A percentile compares a stretch with the other conserved stretches of the same genome.
phyloP scores from a whole-genome alignment of 2,329 filamentous ascomycete species.

The Sclerotinia glacialis region DNA sequence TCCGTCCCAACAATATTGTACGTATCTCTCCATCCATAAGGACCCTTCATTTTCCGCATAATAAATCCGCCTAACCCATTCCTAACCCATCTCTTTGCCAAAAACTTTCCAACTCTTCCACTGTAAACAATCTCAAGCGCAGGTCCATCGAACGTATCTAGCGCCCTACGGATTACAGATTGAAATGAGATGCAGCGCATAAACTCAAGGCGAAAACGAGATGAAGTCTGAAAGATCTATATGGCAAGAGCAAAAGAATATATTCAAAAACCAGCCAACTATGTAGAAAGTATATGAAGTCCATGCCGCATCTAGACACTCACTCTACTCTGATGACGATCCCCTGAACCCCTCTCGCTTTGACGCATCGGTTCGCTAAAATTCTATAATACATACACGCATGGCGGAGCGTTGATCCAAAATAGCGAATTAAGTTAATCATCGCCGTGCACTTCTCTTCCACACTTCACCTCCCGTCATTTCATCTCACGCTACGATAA shows the following conservation, averaged over 20 bases:
- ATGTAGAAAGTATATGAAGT: no score
- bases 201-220: no score
- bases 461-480: neutral
- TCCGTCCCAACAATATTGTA: neutral
- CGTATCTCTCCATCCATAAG: neutral
- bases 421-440: neutral
- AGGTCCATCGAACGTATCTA: neutral
- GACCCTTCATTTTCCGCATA: neutral
- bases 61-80: neutral
- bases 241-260: no score
- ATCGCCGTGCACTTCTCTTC: neutral
- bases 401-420: no score
- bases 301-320: no score
- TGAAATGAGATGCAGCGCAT: no score
- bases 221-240: no score
- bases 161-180: neutral
- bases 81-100: neutral
- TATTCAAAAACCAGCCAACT: no score
- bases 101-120: neutral
- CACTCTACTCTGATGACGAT: no score
- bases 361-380: no score
- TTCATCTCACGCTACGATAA: neutral
- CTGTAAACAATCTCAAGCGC: neutral
- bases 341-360: no score
- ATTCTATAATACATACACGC: no score